A percentile compares a stretch with the other conserved stretches of the same genome.
phyloP scores from a whole-genome alignment of 1,284 basidiomycete species.

The Heterobasidion occidentale region DNA sequence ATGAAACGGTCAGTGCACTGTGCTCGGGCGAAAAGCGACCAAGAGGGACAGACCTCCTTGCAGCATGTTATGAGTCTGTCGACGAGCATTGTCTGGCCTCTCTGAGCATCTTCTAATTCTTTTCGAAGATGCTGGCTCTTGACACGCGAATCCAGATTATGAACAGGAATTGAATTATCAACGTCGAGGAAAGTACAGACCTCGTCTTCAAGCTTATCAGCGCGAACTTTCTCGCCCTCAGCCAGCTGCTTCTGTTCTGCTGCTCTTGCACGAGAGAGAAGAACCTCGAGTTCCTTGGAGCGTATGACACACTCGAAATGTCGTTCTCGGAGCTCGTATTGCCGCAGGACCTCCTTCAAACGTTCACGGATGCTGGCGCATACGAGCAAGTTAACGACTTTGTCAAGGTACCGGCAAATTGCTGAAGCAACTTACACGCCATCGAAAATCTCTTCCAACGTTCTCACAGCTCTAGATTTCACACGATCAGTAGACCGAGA shows the following conservation, averaged over 20 bases:
- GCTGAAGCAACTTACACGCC: constrained; percentile 47
- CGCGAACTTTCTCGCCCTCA: constrained; percentile 59
- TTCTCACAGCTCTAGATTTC: constrained; percentile 52
- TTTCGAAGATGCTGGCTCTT: constrained; percentile 60
- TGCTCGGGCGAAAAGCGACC: background rate
- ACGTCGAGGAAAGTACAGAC: constrained; percentile 24
- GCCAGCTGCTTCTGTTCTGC: constrained; percentile 77
- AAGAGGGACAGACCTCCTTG: constrained; percentile 56
- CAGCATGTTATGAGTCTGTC: constrained; percentile 76
- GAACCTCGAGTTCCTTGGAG: constrained; percentile 79
- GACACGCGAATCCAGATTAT: constrained; percentile 4
- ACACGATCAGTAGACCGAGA: background rate
- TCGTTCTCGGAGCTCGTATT: constrained; percentile 78
- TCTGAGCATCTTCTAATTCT: constrained; percentile 67
- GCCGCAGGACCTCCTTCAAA: constrained; percentile 73
- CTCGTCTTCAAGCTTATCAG: constrained; percentile 67
- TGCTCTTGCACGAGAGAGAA: constrained; percentile 73
- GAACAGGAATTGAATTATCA: background rate
- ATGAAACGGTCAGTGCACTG: background rate
- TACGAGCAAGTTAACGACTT: constrained; percentile 1
- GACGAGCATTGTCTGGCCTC: constrained; percentile 65
- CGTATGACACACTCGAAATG: constrained; percentile 85
- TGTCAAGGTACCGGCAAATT: background rate
- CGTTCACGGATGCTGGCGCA: constrained; percentile 62
- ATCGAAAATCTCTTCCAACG: constrained; percentile 75